Conservation (phyloP, 2,329 filamentous ascomycete genomes). For the Fusarium buxicola region DNA sequence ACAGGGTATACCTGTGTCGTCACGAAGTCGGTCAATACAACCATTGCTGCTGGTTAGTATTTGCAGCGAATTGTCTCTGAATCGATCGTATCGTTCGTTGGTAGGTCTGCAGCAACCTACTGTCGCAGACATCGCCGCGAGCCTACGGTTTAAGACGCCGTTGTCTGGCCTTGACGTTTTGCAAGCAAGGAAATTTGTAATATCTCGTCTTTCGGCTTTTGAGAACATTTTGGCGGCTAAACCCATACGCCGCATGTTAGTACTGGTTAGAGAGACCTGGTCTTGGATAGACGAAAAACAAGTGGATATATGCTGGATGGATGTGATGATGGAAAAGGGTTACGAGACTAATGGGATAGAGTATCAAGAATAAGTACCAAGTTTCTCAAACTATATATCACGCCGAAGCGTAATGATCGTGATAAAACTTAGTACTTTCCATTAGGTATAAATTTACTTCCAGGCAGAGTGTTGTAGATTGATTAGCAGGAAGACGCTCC, state of each 20-base stretch:
- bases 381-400: background rate
- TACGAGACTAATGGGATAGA: constrained; percentile 48
- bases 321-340: constrained; percentile 50
- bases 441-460: too few species aligned
- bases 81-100: constrained; percentile 37
- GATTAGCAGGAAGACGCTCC: too few species aligned
- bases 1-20: constrained; percentile 56
- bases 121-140: constrained; percentile 29
- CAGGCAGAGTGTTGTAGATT: too few species aligned
- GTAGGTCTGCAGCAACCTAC: constrained; percentile 12
- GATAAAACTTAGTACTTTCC: too few species aligned
- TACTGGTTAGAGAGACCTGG: constrained; percentile 38
- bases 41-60: constrained; percentile 58
- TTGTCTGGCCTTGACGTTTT: constrained; percentile 24
- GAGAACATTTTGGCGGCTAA: constrained; percentile 43
- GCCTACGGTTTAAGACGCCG: constrained; percentile 26
- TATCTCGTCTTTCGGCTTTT: constrained; percentile 35
- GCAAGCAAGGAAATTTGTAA: constrained; percentile 27
- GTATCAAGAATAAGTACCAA: too few species aligned
- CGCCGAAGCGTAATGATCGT: too few species aligned
- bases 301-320: constrained; percentile 57
- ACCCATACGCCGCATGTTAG: constrained; percentile 36
- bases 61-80: constrained; percentile 56
- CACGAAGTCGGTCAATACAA: constrained; percentile 58
- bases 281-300: constrained; percentile 49